Base-by-base conservation (phyloP, 768 basidiomycete species). In the Suillus subluteus region DNA sequence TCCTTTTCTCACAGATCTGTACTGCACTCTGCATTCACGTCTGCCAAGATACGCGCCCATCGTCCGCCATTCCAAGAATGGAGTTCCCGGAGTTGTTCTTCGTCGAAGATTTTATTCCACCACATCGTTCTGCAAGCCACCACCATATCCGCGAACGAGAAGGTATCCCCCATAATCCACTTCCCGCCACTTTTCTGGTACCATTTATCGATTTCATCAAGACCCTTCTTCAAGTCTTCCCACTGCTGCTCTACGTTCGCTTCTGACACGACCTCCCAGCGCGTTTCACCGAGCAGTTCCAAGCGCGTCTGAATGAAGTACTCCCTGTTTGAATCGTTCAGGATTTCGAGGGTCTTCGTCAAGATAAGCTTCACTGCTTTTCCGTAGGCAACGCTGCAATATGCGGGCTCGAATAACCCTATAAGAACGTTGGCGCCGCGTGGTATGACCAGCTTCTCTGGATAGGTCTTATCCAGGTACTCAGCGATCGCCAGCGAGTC, bases 401-500 rank as follows among this genome's bases (percentile, higher is more conserved):
- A 43, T n/a, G 37, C 32, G 40, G 40, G 26, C 32, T 65, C 65
- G 44, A 66, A 67, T 6, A 21, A n/a, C 2, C 8, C 5, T 15
- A 67, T 67, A n/a, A 67, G 44, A 26, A 13, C 46, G 15, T 46
- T 50, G 12, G 54, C 26, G 26, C 58, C 26, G 44, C 48, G 11
- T 35, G 64, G 43, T 8, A 67, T 43, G 43, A 67, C n/a, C 2
- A 35, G 43, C 40, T 67, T 67, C 38, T 58, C 64, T 26, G 66
- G 66, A 52, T 67, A 67, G 0, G 55, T 43, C 26, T 58, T 58
- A 1, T 67, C 65, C 21, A 66, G 64, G 40, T 67, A 67, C 64
- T 67, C 66, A 52, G 66, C 66, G 52, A 67, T 67, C 16, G 41
- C 66, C 11, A 52, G 23, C 23, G 66, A 67, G 9, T 67, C 66